Evolutionary conservation across 129 eudicot genomes (phyloP).

Genomic region (Pulicaria dysenterica): DNA sequence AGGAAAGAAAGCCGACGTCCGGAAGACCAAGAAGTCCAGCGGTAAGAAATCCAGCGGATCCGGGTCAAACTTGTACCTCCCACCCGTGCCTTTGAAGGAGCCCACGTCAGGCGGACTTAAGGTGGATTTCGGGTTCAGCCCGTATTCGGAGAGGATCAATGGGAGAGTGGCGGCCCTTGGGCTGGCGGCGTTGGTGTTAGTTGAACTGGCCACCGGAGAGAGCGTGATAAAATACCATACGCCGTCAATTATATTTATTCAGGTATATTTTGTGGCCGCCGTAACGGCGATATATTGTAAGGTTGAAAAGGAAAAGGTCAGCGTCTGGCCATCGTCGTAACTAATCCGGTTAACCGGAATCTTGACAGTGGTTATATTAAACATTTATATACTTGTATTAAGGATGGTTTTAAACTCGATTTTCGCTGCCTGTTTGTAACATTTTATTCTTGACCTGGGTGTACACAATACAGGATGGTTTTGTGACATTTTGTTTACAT

Average conservation of each 20-base stretch:
- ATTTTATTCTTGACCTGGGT: too few species aligned
- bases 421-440: not conserved
- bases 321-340: conserved; percentile 69
- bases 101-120: conserved; percentile 72
- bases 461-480: too few species aligned
- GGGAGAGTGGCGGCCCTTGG: conserved; percentile 83
- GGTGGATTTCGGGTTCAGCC: conserved; percentile 95
- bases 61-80: conserved; percentile 54
- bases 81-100: conserved; percentile 79
- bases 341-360: conserved; percentile 4
- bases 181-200: conserved; percentile 69
- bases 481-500: too few species aligned
- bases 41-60: conserved; percentile 50
- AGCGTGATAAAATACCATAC: conserved; percentile 75
- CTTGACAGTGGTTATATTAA: not conserved
- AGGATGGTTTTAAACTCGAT: not conserved
- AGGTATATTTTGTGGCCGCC: conserved; percentile 85
- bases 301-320: conserved; percentile 75
- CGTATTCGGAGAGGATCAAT: conserved; percentile 81
- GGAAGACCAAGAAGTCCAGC: conserved; percentile 55
- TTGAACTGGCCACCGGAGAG: conserved; percentile 87
- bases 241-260: conserved; percentile 70
- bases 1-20: conserved; percentile 84
- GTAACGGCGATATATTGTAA: conserved; percentile 71
- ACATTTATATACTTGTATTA: not conserved